Evolutionary conservation across 208 protist species (phyloP).

Genomic region (Angomonas desouzai): DNA sequence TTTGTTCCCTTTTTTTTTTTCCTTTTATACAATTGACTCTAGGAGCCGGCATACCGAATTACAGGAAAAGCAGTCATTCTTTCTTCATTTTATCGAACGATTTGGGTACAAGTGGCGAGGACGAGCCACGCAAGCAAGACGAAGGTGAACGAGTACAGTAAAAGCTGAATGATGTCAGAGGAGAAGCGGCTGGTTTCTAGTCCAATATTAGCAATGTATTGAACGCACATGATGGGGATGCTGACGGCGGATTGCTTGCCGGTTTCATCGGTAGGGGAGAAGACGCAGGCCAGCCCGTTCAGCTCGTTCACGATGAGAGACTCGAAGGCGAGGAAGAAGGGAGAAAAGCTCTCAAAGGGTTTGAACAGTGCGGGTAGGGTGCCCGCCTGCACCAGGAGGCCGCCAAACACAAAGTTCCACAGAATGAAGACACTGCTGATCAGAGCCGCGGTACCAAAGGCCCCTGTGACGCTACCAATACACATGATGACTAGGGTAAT

Average conservation of each 20-base stretch:
- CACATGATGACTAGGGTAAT: conserved; percentile 81
- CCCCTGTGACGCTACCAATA: conserved; percentile 69
- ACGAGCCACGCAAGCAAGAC: conserved; percentile 58
- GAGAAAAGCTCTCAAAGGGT: conserved; percentile 70
- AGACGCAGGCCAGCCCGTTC: conserved; percentile 76
- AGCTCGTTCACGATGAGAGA: conserved; percentile 91
- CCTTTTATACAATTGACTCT: background rate
- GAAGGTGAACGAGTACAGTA: conserved; percentile 51
- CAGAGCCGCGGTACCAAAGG: conserved; percentile 78
- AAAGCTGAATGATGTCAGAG: conserved; percentile 75
- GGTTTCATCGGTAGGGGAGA: conserved; percentile 73
- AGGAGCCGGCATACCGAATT: too few species aligned
- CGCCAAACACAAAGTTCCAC: conserved; percentile 92
- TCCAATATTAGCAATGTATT: conserved; percentile 86
- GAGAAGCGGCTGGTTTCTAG: conserved; percentile 64
- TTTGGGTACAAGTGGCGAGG: conserved; percentile 54
- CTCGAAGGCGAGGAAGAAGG: conserved; percentile 90
- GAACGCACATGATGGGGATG: conserved; percentile 80
- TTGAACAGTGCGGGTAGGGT: conserved; percentile 66
- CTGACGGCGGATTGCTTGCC: conserved; percentile 48
- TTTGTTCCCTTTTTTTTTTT: conserved; percentile 1
- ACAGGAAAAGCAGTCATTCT: too few species aligned
- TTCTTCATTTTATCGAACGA: conserved; percentile 39
- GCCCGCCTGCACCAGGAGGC: conserved; percentile 79
- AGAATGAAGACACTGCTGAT: conserved; percentile 84